Evolutionary conservation across 768 basidiomycete genomes (phyloP), one percentile per base, ranked within the genome.

Genomic region (Lactarius hengduanensis): DNA sequence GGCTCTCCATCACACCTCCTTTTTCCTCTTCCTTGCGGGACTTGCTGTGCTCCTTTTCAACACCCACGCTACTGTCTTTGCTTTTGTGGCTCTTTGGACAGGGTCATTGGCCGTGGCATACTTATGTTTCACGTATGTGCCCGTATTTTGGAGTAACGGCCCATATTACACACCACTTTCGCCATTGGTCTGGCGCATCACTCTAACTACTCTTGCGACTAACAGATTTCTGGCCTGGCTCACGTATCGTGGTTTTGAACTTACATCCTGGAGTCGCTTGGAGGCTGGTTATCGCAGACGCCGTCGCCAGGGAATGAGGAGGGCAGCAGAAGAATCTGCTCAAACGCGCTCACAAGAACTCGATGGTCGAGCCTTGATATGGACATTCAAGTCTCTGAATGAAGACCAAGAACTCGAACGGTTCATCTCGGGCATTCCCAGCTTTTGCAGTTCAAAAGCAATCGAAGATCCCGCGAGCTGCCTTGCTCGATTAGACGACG

Each of bases 371-470:
- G n/a, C 36, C 0, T 58, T 58, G 36, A 11, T 36, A 8, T 58
- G 57, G 57, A 58, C 36, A 40, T 38, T 58, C 57, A 18, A 28
- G n/a, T 15, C 3, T 15, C 26, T 40, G n/a, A 26, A 38, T 22
- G 57, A 58, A 40, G 57, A 58, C 32, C 57, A 58, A 15, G 57
- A 38, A 26, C 38, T 38, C 22, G 57, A 58, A 26, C 9, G 18
- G 7, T 58, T 58, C 13, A 26, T 58, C 38, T 38, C 36, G 38
- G n/a, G 11, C 13, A 58, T 58, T n/a, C 57, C 57, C 15, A 38
- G 57, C 22, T 58, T 58, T 40, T 36, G 20, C 13, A 16, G 16
- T 0, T 58, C 57, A 15, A 40, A 20, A 28, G 57, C 38, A 22
- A 26, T 41, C 22, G 26, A 58, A 15, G 16, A 16, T 26, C 38